Conservation (phyloP, 345 rosid genomes). For the Populus simonii region DNA sequence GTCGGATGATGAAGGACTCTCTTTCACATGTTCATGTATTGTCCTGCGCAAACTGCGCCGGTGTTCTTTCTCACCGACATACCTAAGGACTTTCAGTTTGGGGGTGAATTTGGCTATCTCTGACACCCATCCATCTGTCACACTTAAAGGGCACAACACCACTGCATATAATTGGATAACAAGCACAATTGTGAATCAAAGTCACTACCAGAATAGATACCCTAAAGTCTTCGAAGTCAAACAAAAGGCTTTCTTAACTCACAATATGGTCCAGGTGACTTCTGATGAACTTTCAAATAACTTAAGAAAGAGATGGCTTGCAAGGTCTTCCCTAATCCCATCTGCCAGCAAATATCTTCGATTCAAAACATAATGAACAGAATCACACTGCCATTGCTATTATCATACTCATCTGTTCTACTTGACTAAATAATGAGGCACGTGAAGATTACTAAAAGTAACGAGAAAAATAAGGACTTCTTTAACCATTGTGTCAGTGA, state of each 20-base stretch:
- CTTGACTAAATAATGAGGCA: too few relatives aligned
- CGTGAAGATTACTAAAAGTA: background rate
- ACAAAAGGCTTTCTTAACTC: conserved; percentile 35
- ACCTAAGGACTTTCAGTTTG: conserved; percentile 53
- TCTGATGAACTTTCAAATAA: conserved; percentile 59
- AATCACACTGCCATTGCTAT: background rate
- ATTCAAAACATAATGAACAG: background rate
- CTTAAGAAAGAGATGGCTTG: conserved; percentile 77
- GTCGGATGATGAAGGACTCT: conserved; percentile 26
- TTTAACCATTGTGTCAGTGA: too few relatives aligned
- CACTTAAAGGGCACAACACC: conserved; percentile 82
- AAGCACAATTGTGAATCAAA: background rate
- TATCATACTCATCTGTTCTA: too few relatives aligned
- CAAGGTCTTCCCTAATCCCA: conserved; percentile 91
- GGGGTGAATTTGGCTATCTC: conserved; percentile 73
- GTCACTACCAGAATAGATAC: background rate
- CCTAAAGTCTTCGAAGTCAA: conserved; percentile 2
- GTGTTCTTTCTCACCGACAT: conserved; percentile 73
- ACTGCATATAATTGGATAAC: conserved; percentile 38
- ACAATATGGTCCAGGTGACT: conserved; percentile 64
- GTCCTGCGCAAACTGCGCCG: conserved; percentile 50
- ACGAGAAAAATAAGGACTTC: too few relatives aligned
- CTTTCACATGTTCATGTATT: conserved; percentile 43
- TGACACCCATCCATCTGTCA: conserved; percentile 80
- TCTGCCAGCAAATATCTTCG: conserved; percentile 41